Conservation (phyloP, 78 protist genomes). For the Protostelium mycophagum region DNA sequence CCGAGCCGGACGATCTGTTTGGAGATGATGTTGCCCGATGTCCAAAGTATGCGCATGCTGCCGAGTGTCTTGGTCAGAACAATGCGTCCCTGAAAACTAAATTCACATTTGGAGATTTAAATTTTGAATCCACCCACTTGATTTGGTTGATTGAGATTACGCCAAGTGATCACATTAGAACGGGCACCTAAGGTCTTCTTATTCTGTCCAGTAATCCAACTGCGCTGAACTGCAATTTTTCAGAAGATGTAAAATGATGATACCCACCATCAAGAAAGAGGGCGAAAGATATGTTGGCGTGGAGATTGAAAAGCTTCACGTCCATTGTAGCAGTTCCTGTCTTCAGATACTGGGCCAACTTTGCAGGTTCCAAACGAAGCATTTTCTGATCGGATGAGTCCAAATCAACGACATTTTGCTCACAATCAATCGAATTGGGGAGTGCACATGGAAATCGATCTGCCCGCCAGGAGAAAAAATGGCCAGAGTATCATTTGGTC, state of each 20-base stretch:
- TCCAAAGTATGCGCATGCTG: not conserved
- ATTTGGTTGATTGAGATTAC: not conserved
- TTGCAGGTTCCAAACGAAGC: too few relatives aligned
- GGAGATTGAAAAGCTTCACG: not conserved
- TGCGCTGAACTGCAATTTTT: not conserved
- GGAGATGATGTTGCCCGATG: not conserved
- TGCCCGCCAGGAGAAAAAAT: not conserved
- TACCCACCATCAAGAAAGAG: not conserved
- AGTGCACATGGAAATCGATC: not conserved
- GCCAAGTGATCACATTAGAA: not conserved
- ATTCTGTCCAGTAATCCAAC: not conserved
- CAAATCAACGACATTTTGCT: too few relatives aligned
- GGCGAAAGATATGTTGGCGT: not conserved
- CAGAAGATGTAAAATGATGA: not conserved
- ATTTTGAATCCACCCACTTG: not conserved
- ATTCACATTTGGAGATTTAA: not conserved
- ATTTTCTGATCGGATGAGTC: too few relatives aligned
- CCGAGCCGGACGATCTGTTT: not conserved
- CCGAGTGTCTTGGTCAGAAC: not conserved
- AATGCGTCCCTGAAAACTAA: not conserved
- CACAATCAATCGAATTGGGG: not conserved
- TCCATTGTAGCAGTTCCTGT: not conserved
- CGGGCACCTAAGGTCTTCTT: not conserved
- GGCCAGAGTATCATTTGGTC: not conserved
- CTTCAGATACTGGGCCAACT: not conserved